Evolutionary conservation across 805 yeast species (phyloP).

Genomic region (Zygosaccharomyces bailii): DNA sequence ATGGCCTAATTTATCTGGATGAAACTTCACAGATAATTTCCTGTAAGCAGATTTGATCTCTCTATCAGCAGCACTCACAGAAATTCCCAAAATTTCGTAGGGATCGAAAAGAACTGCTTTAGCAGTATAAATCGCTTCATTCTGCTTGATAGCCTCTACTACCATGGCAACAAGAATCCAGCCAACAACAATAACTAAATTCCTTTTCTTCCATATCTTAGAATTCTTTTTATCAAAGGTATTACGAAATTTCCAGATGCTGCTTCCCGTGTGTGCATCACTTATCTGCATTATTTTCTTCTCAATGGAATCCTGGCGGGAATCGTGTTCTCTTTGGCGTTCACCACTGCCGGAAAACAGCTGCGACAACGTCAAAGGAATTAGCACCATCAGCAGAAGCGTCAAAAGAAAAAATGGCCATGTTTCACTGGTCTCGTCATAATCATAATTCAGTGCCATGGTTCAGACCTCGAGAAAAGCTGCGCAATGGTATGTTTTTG

Average conservation of each 20-base stretch:
- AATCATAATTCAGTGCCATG: conserved; percentile 41
- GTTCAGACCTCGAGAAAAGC: conserved; percentile 1
- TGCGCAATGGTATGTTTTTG: not conserved
- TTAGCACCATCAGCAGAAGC: conserved; percentile 57
- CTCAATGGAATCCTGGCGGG: conserved; percentile 11
- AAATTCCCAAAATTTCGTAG: conserved; percentile 75
- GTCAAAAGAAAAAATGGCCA: conserved; percentile 92
- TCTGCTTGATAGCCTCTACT: conserved; percentile 37
- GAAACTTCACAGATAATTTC: conserved; percentile 81
- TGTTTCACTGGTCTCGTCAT: conserved; percentile 85
- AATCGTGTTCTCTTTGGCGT: conserved; percentile 6
- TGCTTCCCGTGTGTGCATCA: conserved; percentile 21
- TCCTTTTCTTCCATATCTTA: conserved; percentile 21
- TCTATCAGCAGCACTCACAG: conserved; percentile 64
- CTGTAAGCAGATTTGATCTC: conserved; percentile 81
- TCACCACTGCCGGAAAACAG: conserved; percentile 23
- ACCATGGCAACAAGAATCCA: conserved; percentile 56
- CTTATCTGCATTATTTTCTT: conserved; percentile 18
- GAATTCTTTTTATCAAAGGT: conserved; percentile 23
- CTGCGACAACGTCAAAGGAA: conserved; percentile 54
- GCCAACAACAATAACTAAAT: conserved; percentile 43
- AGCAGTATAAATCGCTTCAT: conserved; percentile 45
- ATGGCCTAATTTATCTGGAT: conserved; percentile 86
- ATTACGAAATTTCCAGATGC: conserved; percentile 24
- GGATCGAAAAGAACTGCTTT: conserved; percentile 69